Evolutionary conservation across 1,284 basidiomycete genomes (phyloP), one percentile per base, ranked within the genome.

Genomic region (Malassezia furfur): DNA sequence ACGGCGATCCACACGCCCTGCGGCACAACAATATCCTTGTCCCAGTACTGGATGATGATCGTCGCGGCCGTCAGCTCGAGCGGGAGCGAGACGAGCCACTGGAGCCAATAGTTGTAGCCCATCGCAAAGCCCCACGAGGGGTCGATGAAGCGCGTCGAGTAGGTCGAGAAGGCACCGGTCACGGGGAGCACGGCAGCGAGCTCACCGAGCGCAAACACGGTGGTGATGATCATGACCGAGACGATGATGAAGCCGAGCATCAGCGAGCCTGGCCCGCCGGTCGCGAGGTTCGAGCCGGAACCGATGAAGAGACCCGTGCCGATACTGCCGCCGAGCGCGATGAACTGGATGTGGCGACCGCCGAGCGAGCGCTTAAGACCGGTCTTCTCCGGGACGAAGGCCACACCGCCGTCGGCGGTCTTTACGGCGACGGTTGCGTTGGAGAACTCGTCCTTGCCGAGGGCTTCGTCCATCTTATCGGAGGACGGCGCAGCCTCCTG

Each of bases 251-350:
- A 67, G 38, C 68, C 73, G 50, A 75, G 64, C 51, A 75, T 67
- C 46, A 62, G 76, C 67, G 72, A 75, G 43, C 75, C 77, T 14
- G 80, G 80, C 21, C 80, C 80, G 64, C 79, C 80, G 8, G 60
- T 70, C n/a, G 62, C 54, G 5, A 80, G 76, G 7, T 79, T 77
- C 30, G 63, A 60, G 39, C 79, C 79, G 17, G 77, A 77, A 58
- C 79, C 79, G 59, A 80, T 74, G 58, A 70, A 74, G 35, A 76
- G 65, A 75, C 78, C 80, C 38, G 79, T 80, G 48, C 79, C 79
- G 61, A 80, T 80, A 19, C 76, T 76, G 10, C 66, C 66, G 52
- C 66, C 66, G 25, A 67, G 61, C 21, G 66, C 66, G 36, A 67
- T 67, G 41, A 67, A 64, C 61, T 72, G 70, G 40, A 72, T 68